Evolutionary conservation across 768 basidiomycete species (phyloP), one percentile per base, ranked within the genome.

Genomic region (Podaxis sp.): DNA sequence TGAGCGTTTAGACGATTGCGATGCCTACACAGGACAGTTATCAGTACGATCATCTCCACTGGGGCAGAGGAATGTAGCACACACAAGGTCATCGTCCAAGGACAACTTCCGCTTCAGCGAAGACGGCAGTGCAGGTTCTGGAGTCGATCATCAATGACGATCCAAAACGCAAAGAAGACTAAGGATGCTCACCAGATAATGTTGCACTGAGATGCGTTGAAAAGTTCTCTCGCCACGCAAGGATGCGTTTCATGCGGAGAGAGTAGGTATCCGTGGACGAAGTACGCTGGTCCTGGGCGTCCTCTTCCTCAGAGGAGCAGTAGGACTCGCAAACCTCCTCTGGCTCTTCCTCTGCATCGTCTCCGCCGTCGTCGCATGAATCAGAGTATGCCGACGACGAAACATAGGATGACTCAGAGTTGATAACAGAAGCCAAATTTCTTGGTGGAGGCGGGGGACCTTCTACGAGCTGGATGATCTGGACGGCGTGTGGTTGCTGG

Each of bases 391-490:
- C 78, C 0, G 78, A 77, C 5, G 76, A 77, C 2, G 73, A 74
- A 16, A 72, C 72, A 14, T 71, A 75, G 5, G 73, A 76, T 50
- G 74, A 81, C 6, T 76, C 74, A 35, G 72, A 73, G 68, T 68
- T 64, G 46, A 75, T 70, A 59, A 73, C 73, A 62, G 72, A 80
- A 50, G 75, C 70, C 47, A 78, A 72, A 52, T 67, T 74, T 42
- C 77, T 73, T 11, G 78, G 80, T 2, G 87, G 83, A 0, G 88
- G 87, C 1, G 88, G 79, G 0, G 82, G 70, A 6, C 80, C 85
- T 67, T 90, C 89, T 53, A 85, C 83, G 72, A 90, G 88, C 74
- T 90, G 83, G 55, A 91, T 90, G 74, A 89, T 84, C 69, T 86
- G 82, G 21, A 85, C 72, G 21, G 80, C 70, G 69, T 82, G 79